Evolutionary conservation across 164 flowering plant genomes (phyloP), one percentile per base, ranked within the genome.

Genomic region (Pachysandra terminalis): DNA sequence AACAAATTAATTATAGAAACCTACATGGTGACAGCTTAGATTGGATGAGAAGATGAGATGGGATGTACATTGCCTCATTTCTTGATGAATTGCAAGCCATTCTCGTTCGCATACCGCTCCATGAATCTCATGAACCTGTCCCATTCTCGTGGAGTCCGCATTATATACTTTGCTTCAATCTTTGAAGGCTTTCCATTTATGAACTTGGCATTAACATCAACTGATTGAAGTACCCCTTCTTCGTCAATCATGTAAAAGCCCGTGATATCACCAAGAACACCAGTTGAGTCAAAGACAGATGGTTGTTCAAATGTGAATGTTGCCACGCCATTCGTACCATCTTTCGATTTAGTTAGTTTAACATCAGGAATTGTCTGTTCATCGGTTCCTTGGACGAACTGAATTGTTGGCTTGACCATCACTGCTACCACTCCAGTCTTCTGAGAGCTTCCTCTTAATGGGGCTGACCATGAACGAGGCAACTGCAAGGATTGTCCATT

Each of bases 71-170:
- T 61, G 74, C 79, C 75, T 94, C 85, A 94, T 55, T 80, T 91
- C 70, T 95, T 95, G 80, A 92, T 69, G 72, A 95, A 95, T 72
- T 87, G 90, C 89, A 95, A 80, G 59, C 97, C 97, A 60, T 95
- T 95, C 9, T 69, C 89, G 49, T 89, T 75, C 2, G 99, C 84
- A 78, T 92, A 95, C 26, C 99, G 79, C 80, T 92, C 99, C 99
- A 95, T 95, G 82, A 95, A 95, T 66, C 97, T 87, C 99, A 95
- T 95, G 81, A 95, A 95, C 72, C 97, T 78, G 73, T 95, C 99
- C 99, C 97, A 95, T 22, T 92, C 97, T 64, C 83, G 73, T 1
- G 97, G 87, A 25, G 74, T 77, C 70, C 99, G 79, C 97, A 92
- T 95, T 8, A 92, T 48, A 71, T 95, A 88, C 74, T 87, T 95